A percentile compares a stretch with the other conserved stretches of the same genome.
Conservation (phyloP, 2,329 filamentous ascomycete genomes). For the Uncinocarpus reesii region DNA sequence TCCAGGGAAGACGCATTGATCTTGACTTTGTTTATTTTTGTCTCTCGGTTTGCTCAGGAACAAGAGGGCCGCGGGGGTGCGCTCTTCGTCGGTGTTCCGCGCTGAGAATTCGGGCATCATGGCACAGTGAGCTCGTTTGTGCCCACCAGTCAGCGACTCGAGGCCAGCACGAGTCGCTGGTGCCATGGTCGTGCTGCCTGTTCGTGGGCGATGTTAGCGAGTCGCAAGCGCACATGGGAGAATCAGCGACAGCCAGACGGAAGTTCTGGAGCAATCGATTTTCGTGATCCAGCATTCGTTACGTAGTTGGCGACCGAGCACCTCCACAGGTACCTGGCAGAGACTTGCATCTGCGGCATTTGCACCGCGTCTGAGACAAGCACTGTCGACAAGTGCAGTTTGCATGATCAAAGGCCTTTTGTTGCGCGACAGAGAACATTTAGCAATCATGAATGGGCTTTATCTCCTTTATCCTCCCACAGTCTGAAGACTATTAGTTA, state of each 20-base stretch:
- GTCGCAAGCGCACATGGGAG: not conserved
- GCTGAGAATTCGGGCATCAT: not conserved
- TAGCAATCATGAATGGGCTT: not conserved
- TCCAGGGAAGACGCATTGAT: too few species aligned
- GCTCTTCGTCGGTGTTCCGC: not conserved
- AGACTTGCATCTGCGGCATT: too few species aligned
- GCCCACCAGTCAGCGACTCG: too few species aligned
- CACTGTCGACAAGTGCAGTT: too few species aligned
- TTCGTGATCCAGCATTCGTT: too few species aligned
- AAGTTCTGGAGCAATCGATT: conserved; percentile 9
- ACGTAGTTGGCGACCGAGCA: not conserved
- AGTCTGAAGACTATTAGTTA: too few species aligned
- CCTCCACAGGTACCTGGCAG: too few species aligned
- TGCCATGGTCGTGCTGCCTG: not conserved
- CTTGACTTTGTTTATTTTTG: not conserved
- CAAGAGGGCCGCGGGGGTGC: not conserved
- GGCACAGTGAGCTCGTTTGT: not conserved
- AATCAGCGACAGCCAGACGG: not conserved
- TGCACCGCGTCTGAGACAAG: too few species aligned
- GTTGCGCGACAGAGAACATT: not conserved
- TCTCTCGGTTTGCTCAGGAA: not conserved
- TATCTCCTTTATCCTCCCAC: too few species aligned
- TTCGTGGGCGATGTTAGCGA: conserved; percentile 1
- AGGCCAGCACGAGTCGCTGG: too few species aligned
- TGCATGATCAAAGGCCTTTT: too few species aligned